A percentile compares a stretch with the other conserved stretches of the same genome.
These are phyloP conservation scores for Sherardia arvensis DNA, from an alignment of 257 asterid genomes.

Conservation along the genomic window DNA sequence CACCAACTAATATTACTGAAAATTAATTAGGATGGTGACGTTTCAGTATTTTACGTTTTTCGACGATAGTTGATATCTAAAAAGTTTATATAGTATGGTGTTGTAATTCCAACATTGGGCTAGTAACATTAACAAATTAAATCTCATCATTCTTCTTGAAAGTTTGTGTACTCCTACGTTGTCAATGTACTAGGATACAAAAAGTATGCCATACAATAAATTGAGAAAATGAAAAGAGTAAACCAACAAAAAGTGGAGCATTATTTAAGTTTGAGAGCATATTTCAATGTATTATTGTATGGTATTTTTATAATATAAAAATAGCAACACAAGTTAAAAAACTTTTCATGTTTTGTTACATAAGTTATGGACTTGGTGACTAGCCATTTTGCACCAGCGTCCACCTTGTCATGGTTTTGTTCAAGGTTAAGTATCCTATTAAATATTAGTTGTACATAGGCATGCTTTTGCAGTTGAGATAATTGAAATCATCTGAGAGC, in stretches of 20 bases:
- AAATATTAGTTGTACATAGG: neutral
- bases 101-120: too few species aligned
- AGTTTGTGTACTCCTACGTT: too few species aligned
- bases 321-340: neutral
- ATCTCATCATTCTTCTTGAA: too few species aligned
- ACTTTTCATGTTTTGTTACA: constrained; percentile 5
- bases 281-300: neutral
- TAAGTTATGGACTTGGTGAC: neutral
- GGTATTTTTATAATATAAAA: neutral
- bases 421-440: neutral
- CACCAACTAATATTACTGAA: too few species aligned
- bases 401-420: neutral
- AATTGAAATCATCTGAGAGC: neutral
- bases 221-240: too few species aligned
- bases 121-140: too few species aligned
- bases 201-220: too few species aligned
- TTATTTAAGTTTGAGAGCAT: neutral
- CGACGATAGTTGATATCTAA: too few species aligned
- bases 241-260: neutral
- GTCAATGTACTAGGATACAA: too few species aligned
- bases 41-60: too few species aligned
- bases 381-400: neutral
- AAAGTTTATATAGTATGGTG: too few species aligned
- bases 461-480: neutral
- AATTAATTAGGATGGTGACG: too few species aligned